These are phyloP conservation scores for Emergomyces africanus DNA, from an alignment of 2,329 filamentous ascomycete genomes.

Conservation along the genomic window DNA sequence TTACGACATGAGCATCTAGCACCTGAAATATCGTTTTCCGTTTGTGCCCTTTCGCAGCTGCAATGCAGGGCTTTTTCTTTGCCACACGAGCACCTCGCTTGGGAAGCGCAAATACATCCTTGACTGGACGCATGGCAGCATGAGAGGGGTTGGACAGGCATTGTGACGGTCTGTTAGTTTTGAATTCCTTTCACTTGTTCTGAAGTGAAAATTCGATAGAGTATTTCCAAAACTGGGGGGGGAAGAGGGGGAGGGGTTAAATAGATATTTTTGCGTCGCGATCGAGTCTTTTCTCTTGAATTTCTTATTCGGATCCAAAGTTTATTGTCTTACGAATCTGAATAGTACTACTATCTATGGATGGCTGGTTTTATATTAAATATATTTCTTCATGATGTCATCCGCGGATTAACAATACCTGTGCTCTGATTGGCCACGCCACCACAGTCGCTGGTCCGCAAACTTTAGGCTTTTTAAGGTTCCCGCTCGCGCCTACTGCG, in stretches of 20 bases:
- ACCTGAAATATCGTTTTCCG: conserved; percentile 62
- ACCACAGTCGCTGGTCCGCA: no score
- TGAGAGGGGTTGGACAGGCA: conserved; percentile 36
- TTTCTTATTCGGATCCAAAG: no score
- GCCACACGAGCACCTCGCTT: conserved; percentile 72
- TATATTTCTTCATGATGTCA: neutral
- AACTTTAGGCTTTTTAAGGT: neutral
- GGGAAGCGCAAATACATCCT: conserved; percentile 45
- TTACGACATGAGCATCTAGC: conserved; percentile 70
- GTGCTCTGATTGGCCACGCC: neutral
- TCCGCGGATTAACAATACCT: neutral
- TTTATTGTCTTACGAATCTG: no score
- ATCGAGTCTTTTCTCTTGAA: no score
- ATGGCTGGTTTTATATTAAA: no score
- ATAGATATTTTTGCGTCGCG: no score
- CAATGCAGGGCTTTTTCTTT: conserved; percentile 78
- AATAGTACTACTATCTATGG: no score
- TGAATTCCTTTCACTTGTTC: neutral
- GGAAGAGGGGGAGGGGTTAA: neutral
- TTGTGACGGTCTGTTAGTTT: conserved; percentile 13
- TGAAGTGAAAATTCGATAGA: neutral
- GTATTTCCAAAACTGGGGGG: neutral
- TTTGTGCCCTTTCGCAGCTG: conserved; percentile 61
- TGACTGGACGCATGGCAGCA: conserved; percentile 48
- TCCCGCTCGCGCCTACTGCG: no score